Conservation (phyloP, 2,329 filamentous ascomycete species). For the Mycosphaerella sp. region DNA sequence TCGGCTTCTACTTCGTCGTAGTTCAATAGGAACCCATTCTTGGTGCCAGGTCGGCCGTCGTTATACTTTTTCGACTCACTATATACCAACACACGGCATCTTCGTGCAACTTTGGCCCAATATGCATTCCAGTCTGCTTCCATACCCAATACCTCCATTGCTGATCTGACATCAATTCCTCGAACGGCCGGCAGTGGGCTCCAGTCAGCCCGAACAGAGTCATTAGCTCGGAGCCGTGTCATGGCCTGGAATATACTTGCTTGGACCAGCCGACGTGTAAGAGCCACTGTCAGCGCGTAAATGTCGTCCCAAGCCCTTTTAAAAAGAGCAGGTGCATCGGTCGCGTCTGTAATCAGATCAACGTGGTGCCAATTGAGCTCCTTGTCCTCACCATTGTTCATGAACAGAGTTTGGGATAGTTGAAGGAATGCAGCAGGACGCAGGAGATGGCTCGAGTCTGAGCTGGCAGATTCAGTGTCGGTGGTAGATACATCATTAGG, state of each 20-base stretch:
- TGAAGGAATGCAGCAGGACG: conserved; percentile 54
- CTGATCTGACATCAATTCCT: conserved; percentile 48
- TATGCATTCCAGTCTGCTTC: conserved; percentile 42
- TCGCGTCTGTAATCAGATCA: conserved; percentile 37
- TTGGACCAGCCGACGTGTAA: conserved; percentile 66
- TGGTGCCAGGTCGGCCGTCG: conserved; percentile 26
- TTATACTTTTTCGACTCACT: conserved; percentile 27
- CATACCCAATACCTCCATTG: conserved; percentile 51
- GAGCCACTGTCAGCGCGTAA: conserved; percentile 57
- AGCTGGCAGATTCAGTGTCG: conserved; percentile 1
- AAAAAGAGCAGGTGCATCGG: conserved; percentile 61
- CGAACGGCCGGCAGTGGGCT: conserved; percentile 23
- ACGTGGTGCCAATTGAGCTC: conserved; percentile 64
- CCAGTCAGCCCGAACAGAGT: conserved; percentile 24
- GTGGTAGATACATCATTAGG: conserved; percentile 3
- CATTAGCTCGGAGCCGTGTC: conserved; percentile 56
- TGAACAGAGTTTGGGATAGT: conserved; percentile 63
- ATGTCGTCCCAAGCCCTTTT: conserved; percentile 73
- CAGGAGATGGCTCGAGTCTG: conserved; percentile 47
- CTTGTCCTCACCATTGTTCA: conserved; percentile 57
- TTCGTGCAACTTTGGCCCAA: conserved; percentile 49
- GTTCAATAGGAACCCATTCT: conserved; percentile 25
- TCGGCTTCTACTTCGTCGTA: conserved; percentile 42
- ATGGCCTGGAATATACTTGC: conserved; percentile 64
- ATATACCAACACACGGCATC: conserved; percentile 49